These are phyloP conservation scores for Eragrostis curvula DNA, from an alignment of 176 grass and related monocot genomes.

Conservation along the genomic window DNA sequence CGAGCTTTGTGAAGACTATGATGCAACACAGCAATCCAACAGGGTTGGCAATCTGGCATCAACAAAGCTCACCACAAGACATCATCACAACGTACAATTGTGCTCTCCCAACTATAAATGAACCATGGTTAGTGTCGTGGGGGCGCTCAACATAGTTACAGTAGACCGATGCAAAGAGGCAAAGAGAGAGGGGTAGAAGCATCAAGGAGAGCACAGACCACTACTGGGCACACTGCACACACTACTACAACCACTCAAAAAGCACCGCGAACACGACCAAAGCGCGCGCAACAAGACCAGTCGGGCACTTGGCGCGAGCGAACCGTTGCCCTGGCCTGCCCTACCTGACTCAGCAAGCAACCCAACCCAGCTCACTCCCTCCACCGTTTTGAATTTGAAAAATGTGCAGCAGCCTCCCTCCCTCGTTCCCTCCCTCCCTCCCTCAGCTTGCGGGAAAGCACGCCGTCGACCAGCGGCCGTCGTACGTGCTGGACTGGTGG, in stretches of 20 bases:
- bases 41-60: background rate
- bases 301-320: slow-evolving; percentile 25
- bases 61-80: background rate
- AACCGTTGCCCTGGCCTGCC: background rate
- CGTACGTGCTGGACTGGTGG: background rate
- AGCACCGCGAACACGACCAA: background rate
- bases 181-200: too few species aligned
- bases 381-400: slow-evolving; percentile 63
- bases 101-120: background rate
- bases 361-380: slow-evolving; percentile 20
- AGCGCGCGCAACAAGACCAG: background rate
- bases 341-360: background rate
- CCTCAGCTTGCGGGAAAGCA: background rate
- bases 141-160: background rate
- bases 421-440: background rate
- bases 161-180: too few species aligned
- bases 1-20: background rate
- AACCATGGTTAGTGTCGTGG: background rate
- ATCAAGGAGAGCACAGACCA: too few species aligned
- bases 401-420: slow-evolving; percentile 16
- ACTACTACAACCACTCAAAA: background rate
- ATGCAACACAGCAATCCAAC: background rate
- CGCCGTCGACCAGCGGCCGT: slow-evolving; percentile 19
- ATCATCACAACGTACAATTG: background rate
- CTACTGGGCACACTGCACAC: background rate